phyloP scores from a whole-genome alignment of 148 eudicot genomes.

The Chenopodium suecicum region DNA sequence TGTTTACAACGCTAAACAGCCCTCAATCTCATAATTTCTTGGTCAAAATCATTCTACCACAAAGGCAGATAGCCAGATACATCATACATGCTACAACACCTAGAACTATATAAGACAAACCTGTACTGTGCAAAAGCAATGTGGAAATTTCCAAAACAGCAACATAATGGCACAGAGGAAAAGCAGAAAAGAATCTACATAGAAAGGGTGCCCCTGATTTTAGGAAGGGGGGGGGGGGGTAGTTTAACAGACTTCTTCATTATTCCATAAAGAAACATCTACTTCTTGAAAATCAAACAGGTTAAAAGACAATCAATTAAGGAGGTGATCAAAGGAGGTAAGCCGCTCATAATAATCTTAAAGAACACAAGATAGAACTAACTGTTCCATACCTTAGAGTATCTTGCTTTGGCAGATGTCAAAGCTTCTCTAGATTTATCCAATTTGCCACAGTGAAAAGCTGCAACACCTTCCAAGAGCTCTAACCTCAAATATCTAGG shows the following conservation, averaged over 20 bases:
- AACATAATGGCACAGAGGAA: neutral
- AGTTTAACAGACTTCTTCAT: neutral
- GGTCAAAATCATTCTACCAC: neutral
- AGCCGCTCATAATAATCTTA: neutral
- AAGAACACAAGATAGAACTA: neutral
- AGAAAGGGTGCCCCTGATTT: neutral
- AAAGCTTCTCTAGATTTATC: conserved; percentile 58
- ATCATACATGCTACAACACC: neutral
- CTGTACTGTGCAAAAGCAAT: neutral
- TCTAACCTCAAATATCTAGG: conserved; percentile 83
- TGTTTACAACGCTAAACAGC: neutral
- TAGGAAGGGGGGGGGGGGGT: no score
- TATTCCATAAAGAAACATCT: neutral
- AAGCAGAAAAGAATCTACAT: neutral
- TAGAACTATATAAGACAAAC: neutral
- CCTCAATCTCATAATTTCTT: neutral
- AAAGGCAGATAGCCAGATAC: conserved; percentile 2
- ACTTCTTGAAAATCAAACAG: conserved; percentile 3
- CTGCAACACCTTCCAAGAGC: conserved; percentile 84
- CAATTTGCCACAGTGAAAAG: conserved; percentile 71
- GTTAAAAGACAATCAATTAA: neutral
- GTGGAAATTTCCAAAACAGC: neutral
- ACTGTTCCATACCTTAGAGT: conserved; percentile 49
- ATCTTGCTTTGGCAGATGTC: conserved; percentile 64
- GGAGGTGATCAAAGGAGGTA: neutral